Conservation (phyloP, 371 early-diverging fungal species). For the Chytridium lagenaria region DNA sequence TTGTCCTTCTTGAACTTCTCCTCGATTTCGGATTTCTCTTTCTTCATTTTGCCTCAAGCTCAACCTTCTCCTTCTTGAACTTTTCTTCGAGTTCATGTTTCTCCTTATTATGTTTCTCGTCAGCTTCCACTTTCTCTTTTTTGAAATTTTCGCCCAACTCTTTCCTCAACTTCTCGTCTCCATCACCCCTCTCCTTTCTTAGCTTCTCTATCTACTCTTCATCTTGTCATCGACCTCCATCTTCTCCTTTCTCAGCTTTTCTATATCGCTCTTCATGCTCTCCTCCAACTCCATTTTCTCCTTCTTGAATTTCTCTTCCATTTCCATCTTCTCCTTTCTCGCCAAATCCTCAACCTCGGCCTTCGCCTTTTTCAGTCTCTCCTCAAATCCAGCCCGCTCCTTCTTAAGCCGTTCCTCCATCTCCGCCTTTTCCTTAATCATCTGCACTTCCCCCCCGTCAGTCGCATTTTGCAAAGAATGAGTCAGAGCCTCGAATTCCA, state of each 20-base stretch:
- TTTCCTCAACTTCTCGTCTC: constrained; percentile 10
- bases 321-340: constrained; percentile 30
- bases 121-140: constrained; percentile 37
- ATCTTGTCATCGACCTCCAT: constrained; percentile 36
- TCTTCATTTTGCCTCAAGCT: constrained; percentile 35
- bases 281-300: constrained; percentile 33
- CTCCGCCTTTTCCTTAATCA: neutral
- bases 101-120: constrained; percentile 33
- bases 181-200: constrained; percentile 38
- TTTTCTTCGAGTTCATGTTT: constrained; percentile 28
- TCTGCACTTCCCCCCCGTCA: neutral
- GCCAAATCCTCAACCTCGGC: constrained; percentile 17
- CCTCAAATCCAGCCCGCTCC: neutral
- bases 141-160: constrained; percentile 18
- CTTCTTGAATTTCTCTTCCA: constrained; percentile 33
- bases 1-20: constrained; percentile 29
- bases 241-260: constrained; percentile 22
- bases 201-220: constrained; percentile 29
- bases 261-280: constrained; percentile 32
- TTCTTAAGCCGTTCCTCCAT: constrained; percentile 24
- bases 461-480: too few species aligned
- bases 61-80: constrained; percentile 37
- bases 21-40: constrained; percentile 31
- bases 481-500: too few species aligned
- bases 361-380: constrained; percentile 23